phyloP scores from a whole-genome alignment of 345 rosid species.

The Populus ilicifolia region DNA sequence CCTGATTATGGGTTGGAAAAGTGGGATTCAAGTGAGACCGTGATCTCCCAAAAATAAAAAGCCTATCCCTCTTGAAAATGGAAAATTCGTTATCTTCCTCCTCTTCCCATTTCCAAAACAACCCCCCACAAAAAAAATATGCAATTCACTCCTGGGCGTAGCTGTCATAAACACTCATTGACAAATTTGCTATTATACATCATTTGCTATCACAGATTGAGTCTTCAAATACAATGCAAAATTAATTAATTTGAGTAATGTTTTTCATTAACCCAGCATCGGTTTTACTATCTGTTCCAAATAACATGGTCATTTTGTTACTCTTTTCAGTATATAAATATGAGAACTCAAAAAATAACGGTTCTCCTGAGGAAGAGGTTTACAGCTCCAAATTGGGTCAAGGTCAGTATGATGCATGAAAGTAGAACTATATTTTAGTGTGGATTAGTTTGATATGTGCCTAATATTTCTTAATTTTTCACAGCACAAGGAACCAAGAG shows the following conservation, averaged over 20 bases:
- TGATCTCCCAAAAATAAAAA: neutral
- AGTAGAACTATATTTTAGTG: neutral
- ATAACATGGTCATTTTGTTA: constrained; percentile 11
- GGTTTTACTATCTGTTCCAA: neutral
- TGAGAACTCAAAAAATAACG: constrained; percentile 81
- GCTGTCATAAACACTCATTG: neutral
- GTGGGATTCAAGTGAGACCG: neutral
- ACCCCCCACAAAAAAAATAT: neutral
- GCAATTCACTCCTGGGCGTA: neutral
- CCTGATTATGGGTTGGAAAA: neutral
- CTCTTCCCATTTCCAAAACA: neutral
- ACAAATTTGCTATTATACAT: neutral
- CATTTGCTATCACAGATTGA: neutral
- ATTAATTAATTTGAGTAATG: neutral
- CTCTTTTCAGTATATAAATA: constrained; percentile 59
- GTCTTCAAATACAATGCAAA: neutral
- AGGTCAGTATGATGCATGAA: constrained; percentile 47
- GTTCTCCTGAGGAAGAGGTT: constrained; percentile 86
- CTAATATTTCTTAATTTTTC: constrained; percentile 26
- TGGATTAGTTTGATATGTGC: constrained; percentile 12
- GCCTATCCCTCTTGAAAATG: neutral
- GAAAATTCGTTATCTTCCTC: neutral
- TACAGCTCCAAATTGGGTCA: constrained; percentile 93
- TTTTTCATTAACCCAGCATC: neutral
- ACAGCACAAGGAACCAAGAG: constrained; percentile 99